Evolutionary conservation across 345 rosid species (phyloP).

Genomic region (Sapria himalayana): DNA sequence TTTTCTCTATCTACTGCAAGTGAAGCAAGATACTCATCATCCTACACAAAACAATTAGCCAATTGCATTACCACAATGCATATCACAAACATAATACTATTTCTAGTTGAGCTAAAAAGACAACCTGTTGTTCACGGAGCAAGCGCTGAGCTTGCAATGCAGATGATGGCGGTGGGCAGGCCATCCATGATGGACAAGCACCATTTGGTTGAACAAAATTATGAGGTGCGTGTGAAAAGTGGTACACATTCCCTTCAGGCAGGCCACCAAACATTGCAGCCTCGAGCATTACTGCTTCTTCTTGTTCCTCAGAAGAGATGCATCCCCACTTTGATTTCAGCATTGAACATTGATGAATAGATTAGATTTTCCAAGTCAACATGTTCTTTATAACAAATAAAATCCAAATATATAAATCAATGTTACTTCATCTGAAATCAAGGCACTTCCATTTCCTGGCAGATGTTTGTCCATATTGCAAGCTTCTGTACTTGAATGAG

Average conservation of each 20-base stretch:
- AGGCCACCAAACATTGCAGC: slow-evolving; percentile 99
- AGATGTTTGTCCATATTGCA: slow-evolving; percentile 16
- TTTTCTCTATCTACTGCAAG: slow-evolving; percentile 94
- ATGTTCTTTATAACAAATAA: not conserved
- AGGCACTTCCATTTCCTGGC: slow-evolving; percentile 22
- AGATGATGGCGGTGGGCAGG: slow-evolving; percentile 83
- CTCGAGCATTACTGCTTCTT: slow-evolving; percentile 99
- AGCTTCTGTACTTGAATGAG: slow-evolving; percentile 31
- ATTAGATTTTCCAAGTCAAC: not conserved
- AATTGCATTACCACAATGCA: not conserved
- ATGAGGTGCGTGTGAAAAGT: slow-evolving; percentile 37
- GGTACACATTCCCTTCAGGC: slow-evolving; percentile 60
- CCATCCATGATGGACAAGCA: slow-evolving; percentile 25
- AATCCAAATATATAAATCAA: slow-evolving; percentile 1
- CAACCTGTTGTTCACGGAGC: slow-evolving; percentile 97
- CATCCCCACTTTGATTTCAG: slow-evolving; percentile 71
- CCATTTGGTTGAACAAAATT: slow-evolving; percentile 28
- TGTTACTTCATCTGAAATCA: slow-evolving; percentile 63
- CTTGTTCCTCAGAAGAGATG: slow-evolving; percentile 94
- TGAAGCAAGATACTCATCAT: slow-evolving; percentile 87
- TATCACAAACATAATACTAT: no score
- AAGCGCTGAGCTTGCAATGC: slow-evolving; percentile 85
- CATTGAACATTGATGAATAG: not conserved
- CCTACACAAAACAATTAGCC: slow-evolving; percentile 31
- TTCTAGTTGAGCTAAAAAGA: not conserved